Evolutionary conservation across 1,284 basidiomycete species (phyloP).

Genomic region (Marasmius sp.): DNA sequence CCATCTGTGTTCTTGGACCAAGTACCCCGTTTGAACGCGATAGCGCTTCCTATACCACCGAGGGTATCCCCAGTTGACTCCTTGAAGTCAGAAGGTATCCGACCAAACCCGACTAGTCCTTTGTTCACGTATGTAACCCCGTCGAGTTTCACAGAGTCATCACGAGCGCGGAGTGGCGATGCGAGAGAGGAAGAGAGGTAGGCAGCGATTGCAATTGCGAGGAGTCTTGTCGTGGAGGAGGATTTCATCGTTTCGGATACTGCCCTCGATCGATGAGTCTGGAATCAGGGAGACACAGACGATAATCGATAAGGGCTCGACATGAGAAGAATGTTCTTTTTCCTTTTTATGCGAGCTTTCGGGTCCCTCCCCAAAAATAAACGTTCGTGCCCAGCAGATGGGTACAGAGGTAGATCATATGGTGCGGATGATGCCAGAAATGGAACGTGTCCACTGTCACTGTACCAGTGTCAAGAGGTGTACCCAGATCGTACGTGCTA

Average conservation of each 20-base stretch:
- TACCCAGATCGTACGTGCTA: too few species aligned
- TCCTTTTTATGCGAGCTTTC: too few species aligned
- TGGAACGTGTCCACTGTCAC: too few species aligned
- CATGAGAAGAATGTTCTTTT: too few species aligned
- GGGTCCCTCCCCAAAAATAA: too few species aligned
- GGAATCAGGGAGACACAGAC: too few species aligned
- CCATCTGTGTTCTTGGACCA: conserved; percentile 27
- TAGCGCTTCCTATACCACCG: conserved; percentile 42
- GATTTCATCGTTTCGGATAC: neutral
- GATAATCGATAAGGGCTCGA: too few species aligned
- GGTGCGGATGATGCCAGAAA: too few species aligned
- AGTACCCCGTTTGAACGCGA: conserved; percentile 35
- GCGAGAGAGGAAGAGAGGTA: neutral
- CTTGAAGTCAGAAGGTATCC: conserved; percentile 37
- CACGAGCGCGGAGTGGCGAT: neutral
- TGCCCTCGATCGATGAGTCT: too few species aligned
- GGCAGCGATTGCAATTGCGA: neutral
- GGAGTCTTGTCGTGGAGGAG: neutral
- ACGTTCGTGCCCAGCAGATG: too few species aligned
- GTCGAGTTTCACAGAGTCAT: conserved; percentile 19
- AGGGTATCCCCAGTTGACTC: conserved; percentile 43
- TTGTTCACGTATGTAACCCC: conserved; percentile 29
- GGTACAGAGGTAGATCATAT: too few species aligned
- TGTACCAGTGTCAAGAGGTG: too few species aligned
- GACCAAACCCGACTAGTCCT: conserved; percentile 41